These are phyloP conservation scores for Pichia thaimueangensis DNA, from an alignment of 805 yeast species.

Conservation along the genomic window DNA sequence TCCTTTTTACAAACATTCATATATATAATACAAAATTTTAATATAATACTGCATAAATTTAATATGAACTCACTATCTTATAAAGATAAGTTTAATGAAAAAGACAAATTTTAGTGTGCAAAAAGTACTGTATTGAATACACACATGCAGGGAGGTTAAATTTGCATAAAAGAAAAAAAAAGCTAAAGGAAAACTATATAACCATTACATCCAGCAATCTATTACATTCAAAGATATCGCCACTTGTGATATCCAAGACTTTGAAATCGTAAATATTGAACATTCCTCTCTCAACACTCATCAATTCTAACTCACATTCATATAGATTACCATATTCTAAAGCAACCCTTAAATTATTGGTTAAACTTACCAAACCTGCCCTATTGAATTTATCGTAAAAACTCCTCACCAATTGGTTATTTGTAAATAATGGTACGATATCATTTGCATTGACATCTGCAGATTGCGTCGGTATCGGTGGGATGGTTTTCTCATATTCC, in stretches of 20 bases:
- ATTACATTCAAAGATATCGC: conserved; percentile 68
- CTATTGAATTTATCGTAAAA: conserved; percentile 35
- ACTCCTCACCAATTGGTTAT: conserved; percentile 21
- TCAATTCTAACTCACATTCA: conserved; percentile 54
- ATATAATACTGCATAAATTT: no score
- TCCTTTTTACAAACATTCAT: no score
- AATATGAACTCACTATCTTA: no score
- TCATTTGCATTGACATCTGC: conserved; percentile 16
- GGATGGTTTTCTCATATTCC: conserved; percentile 31
- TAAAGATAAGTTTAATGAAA: no score
- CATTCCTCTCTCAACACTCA: conserved; percentile 61
- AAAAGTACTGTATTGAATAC: no score
- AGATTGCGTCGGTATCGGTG: conserved; percentile 30
- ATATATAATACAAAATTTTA: no score
- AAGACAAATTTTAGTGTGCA: no score
- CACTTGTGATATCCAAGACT: conserved; percentile 54
- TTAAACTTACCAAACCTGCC: conserved; percentile 55
- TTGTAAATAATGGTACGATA: conserved; percentile 27
- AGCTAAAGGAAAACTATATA: no score
- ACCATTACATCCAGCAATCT: conserved; percentile 64
- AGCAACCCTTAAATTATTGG: conserved; percentile 57
- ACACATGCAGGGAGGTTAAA: no score
- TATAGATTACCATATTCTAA: conserved; percentile 55
- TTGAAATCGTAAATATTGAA: conserved; percentile 59
- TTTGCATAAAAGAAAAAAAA: no score